Conservation (phyloP, 257 asterid species). For the Paulownia fortunei region DNA sequence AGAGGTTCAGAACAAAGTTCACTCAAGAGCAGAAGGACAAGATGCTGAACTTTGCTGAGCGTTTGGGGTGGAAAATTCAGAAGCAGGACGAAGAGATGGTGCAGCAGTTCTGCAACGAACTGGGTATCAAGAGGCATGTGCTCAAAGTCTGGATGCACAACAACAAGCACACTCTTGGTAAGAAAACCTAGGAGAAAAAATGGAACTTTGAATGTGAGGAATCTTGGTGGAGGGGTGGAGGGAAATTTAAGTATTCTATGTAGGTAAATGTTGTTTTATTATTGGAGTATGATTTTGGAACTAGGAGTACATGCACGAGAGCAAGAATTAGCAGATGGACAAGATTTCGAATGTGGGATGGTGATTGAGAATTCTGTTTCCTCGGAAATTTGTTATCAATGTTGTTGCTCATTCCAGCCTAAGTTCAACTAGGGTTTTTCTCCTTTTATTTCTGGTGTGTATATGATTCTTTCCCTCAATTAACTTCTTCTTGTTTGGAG, state of each 20-base stretch:
- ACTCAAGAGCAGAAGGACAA: conserved; percentile 74
- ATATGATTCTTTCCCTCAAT: not conserved
- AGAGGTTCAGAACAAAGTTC: conserved; percentile 69
- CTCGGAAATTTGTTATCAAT: conserved; percentile 19
- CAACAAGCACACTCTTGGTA: conserved; percentile 79
- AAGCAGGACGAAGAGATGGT: conserved; percentile 71
- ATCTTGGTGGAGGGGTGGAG: not conserved
- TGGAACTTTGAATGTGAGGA: not conserved
- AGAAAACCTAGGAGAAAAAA: conserved; percentile 48
- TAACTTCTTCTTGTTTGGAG: not conserved
- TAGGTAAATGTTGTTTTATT: conserved; percentile 7
- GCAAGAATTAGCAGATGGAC: conserved; percentile 18
- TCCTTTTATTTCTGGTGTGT: not conserved
- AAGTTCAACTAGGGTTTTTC: conserved; percentile 36
- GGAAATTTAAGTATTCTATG: conserved; percentile 22
- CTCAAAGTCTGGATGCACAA: conserved; percentile 92
- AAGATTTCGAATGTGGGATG: conserved; percentile 1
- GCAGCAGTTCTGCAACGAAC: conserved; percentile 60
- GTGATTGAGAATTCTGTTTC: not conserved
- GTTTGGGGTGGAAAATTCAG: conserved; percentile 75
- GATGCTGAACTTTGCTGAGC: conserved; percentile 70
- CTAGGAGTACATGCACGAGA: conserved; percentile 16
- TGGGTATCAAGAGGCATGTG: conserved; percentile 72
- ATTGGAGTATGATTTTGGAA: conserved; percentile 3
- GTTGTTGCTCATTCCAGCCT: not conserved